A percentile compares a stretch with the other conserved stretches of the same genome.
phyloP scores from a whole-genome alignment of 75 land plant species.

The Picea sitchensis region DNA sequence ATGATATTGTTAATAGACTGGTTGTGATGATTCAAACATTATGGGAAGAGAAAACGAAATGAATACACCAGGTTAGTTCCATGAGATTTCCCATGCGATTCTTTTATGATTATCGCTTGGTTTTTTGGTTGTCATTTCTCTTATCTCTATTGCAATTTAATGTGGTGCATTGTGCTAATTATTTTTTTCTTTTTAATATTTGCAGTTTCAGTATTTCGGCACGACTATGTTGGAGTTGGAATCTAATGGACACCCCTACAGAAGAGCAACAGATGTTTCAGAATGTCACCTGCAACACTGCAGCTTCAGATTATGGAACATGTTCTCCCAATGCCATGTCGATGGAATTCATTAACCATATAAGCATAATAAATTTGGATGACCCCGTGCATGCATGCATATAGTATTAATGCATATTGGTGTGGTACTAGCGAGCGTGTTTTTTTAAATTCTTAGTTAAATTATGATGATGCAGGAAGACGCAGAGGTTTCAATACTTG shows the following conservation, averaged over 20 bases:
- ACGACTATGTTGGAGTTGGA: constrained; percentile 47
- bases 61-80: constrained; percentile 57
- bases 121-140: too few species aligned
- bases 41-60: constrained; percentile 48
- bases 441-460: too few species aligned
- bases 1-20: constrained; percentile 56
- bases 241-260: too few species aligned
- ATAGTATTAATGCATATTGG: too few species aligned
- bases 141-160: too few species aligned
- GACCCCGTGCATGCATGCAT: not conserved
- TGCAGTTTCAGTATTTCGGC: constrained; percentile 74
- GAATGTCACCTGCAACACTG: too few species aligned
- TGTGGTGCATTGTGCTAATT: not conserved
- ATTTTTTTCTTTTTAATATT: not conserved
- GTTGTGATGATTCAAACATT: constrained; percentile 34
- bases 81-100: not conserved
- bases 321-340: constrained; percentile 53
- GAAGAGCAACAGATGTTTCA: too few species aligned
- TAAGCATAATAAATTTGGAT: constrained; percentile 18
- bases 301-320: too few species aligned
- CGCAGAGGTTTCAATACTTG: too few species aligned
- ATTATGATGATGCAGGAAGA: too few species aligned
- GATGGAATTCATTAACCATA: constrained; percentile 37
- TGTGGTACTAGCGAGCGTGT: too few species aligned
- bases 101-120: too few species aligned